Evolutionary conservation across 2,329 filamentous ascomycete species (phyloP).

Genomic region (Cordyceps farinosa): DNA sequence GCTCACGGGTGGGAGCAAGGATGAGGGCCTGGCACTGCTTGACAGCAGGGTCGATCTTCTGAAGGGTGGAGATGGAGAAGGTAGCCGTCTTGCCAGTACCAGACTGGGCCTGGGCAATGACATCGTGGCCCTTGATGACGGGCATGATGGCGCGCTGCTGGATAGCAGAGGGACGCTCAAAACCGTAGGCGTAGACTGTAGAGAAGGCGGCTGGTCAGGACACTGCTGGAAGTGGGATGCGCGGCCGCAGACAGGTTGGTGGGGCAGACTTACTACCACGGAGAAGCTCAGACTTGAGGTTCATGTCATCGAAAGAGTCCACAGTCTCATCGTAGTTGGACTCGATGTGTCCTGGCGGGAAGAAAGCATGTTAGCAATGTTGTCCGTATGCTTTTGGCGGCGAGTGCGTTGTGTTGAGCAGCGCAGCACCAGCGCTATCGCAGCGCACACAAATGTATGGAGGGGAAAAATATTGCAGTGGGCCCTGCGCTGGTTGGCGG

Average conservation of each 20-base stretch:
- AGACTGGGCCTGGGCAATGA: slow-evolving; percentile 99
- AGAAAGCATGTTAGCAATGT: slow-evolving; percentile 19
- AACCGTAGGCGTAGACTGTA: slow-evolving; percentile 95
- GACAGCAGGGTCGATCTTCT: slow-evolving; percentile 94
- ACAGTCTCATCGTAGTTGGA: slow-evolving; percentile 99
- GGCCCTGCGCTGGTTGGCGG: slow-evolving; percentile 2
- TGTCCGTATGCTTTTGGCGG: slow-evolving; percentile 9
- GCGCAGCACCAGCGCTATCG: slow-evolving; percentile 5
- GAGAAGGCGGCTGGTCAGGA: slow-evolving; percentile 24
- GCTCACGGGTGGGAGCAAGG: slow-evolving; percentile 94
- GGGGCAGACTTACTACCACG: slow-evolving; percentile 64
- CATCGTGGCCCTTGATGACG: slow-evolving; percentile 99
- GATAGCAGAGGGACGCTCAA: slow-evolving; percentile 98
- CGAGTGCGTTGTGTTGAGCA: not conserved
- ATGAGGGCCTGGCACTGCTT: slow-evolving; percentile 98
- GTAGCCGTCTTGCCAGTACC: slow-evolving; percentile 99
- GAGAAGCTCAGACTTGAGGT: slow-evolving; percentile 93
- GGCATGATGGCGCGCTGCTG: slow-evolving; percentile 99
- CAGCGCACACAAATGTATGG: slow-evolving; percentile 13
- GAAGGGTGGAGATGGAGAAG: slow-evolving; percentile 97
- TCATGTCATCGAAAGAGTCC: slow-evolving; percentile 99
- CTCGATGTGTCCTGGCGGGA: slow-evolving; percentile 87
- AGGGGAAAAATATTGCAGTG: slow-evolving; percentile 17
- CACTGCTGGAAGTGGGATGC: not conserved
- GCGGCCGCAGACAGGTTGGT: slow-evolving; percentile 17